Conservation (phyloP, 2,329 filamentous ascomycete species). For the Xenoacremonium recifei region DNA sequence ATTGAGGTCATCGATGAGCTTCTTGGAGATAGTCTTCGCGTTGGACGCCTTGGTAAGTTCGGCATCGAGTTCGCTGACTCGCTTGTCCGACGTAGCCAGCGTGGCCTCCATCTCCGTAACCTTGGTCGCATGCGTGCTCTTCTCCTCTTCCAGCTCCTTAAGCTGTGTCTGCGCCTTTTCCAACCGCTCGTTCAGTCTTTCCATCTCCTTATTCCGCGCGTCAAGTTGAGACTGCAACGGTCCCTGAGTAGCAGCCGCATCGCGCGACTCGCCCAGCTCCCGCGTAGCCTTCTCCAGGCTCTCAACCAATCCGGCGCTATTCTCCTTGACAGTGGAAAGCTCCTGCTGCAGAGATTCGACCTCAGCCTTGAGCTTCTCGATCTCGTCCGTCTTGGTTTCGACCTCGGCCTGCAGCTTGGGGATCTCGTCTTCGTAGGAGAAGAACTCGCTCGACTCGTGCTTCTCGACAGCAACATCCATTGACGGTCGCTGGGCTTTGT, state of each 20-base stretch:
- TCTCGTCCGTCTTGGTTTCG: conserved; percentile 66
- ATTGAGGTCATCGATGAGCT: conserved; percentile 37
- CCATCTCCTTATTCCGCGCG: conserved; percentile 47
- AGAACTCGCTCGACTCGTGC: conserved; percentile 61
- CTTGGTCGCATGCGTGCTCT: conserved; percentile 29
- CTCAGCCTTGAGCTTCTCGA: conserved; percentile 67
- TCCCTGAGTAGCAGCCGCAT: conserved; percentile 38
- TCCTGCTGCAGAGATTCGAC: conserved; percentile 68
- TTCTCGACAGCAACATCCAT: conserved; percentile 21
- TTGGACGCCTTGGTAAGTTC: conserved; percentile 39
- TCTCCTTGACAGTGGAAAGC: conserved; percentile 69
- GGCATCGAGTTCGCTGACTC: conserved; percentile 37
- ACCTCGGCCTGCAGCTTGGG: conserved; percentile 77
- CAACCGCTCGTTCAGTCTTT: conserved; percentile 48
- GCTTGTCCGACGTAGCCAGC: conserved; percentile 34
- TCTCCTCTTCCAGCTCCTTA: conserved; percentile 40
- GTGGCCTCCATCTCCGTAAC: conserved; percentile 35
- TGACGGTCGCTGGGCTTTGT: conserved; percentile 34
- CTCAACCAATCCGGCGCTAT: conserved; percentile 62
- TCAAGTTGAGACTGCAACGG: conserved; percentile 51
- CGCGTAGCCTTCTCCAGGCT: conserved; percentile 67
- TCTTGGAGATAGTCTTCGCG: conserved; percentile 41
- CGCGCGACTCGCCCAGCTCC: conserved; percentile 54
- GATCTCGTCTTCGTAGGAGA: conserved; percentile 88
- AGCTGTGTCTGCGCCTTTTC: conserved; percentile 44